Evolutionary conservation across 495 filamentous ascomycete species (phyloP).

Genomic region (Penicillium roqueforti): DNA sequence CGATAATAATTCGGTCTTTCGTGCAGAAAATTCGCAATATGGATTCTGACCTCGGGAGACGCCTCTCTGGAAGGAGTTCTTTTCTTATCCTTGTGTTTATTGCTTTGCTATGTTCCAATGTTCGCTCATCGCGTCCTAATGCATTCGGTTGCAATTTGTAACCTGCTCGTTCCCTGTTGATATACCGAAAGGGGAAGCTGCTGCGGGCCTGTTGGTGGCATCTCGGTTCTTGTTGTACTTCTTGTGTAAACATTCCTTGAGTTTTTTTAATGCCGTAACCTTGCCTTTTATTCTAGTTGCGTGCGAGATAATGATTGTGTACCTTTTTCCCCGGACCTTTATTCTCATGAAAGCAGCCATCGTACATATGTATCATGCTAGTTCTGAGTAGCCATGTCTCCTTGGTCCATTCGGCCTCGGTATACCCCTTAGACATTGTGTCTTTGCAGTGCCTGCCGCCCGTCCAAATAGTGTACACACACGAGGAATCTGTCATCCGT

Average conservation of each 20-base stretch:
- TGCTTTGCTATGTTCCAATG: conserved; percentile 20
- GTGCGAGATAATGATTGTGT: conserved; percentile 8
- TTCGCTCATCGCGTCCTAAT: conserved; percentile 16
- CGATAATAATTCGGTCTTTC: conserved; percentile 48
- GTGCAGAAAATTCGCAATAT: conserved; percentile 37
- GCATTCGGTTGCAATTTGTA: conserved; percentile 27
- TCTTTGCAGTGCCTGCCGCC: background rate
- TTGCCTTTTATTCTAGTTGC: conserved; percentile 1
- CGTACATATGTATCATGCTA: background rate
- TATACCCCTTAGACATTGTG: background rate
- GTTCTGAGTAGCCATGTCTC: background rate
- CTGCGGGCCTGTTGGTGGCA: background rate
- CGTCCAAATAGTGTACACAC: background rate
- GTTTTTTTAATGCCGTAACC: conserved; percentile 8
- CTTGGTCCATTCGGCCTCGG: background rate
- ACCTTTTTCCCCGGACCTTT: background rate
- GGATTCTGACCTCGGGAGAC: conserved; percentile 29
- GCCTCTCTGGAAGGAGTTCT: conserved; percentile 22
- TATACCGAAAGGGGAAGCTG: background rate
- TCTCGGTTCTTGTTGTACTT: conserved; percentile 5
- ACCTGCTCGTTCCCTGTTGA: background rate
- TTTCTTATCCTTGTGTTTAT: conserved; percentile 17
- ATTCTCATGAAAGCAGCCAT: background rate
- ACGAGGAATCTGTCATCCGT: background rate
- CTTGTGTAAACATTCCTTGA: conserved; percentile 13